phyloP scores from a whole-genome alignment of 169 alveolate genomes.

The Cryptosporidium andersoni region DNA sequence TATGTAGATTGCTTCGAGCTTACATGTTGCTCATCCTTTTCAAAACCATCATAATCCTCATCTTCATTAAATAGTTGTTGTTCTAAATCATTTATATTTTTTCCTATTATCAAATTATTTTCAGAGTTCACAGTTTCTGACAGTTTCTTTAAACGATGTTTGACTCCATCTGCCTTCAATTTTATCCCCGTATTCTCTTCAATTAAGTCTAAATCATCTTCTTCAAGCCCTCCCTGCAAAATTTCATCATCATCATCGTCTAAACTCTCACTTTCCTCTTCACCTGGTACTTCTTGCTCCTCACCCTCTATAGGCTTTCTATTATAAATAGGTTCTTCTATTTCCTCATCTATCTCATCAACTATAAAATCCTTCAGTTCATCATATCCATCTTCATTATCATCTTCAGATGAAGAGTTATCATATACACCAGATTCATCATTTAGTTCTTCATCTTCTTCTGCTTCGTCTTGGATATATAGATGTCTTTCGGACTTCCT shows the following conservation, averaged over 20 bases:
- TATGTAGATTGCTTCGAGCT: background rate
- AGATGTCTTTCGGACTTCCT: background rate
- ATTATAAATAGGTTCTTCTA: no score
- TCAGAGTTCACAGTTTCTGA: constrained; percentile 47
- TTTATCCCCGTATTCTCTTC: constrained; percentile 68
- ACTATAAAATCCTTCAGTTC: constrained; percentile 12
- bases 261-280: constrained; percentile 11
- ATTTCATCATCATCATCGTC: constrained; percentile 69
- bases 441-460: constrained; percentile 58
- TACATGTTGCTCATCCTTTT: background rate
- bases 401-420: constrained; percentile 32
- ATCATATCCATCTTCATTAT: constrained; percentile 45
- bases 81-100: constrained; percentile 53
- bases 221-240: constrained; percentile 46
- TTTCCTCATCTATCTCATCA: background rate
- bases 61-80: constrained; percentile 32
- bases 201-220: constrained; percentile 47
- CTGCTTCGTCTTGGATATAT: constrained; percentile 52
- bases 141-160: constrained; percentile 53
- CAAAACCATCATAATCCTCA: background rate
- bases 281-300: constrained; percentile 2
- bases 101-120: constrained; percentile 16
- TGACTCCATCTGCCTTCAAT: constrained; percentile 30
- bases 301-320: background rate
- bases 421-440: constrained; percentile 2